A percentile compares a stretch with the other conserved stretches of the same genome.
Evolutionary conservation across 306 rosid species (phyloP).

Genomic region (Styphnolobium japonicum): DNA sequence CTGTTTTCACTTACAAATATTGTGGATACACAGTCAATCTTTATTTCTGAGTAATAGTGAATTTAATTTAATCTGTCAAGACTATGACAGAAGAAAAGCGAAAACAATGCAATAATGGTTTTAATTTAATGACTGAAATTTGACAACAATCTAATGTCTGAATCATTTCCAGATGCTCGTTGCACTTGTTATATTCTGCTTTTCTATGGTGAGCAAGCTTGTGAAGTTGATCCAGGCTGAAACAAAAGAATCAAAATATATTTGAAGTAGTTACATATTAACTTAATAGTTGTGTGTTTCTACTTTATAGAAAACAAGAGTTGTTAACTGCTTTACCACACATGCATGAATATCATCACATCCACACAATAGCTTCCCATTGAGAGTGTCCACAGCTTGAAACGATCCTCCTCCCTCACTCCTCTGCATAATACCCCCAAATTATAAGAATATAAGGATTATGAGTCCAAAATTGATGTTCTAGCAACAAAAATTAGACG

Average conservation of each 20-base stretch:
- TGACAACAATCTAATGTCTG: background rate
- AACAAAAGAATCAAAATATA: background rate
- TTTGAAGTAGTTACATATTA: background rate
- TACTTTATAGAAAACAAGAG: background rate
- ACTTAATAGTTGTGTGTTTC: background rate
- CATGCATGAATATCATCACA: slow-evolving; percentile 72
- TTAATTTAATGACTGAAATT: background rate
- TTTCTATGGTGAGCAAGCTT: slow-evolving; percentile 30
- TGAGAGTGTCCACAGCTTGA: slow-evolving; percentile 69
- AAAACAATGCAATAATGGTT: background rate
- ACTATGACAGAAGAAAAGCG: too few species aligned
- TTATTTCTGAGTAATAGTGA: too few species aligned
- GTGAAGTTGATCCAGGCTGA: slow-evolving; percentile 57
- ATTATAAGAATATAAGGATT: background rate
- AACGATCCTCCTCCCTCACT: slow-evolving; percentile 89
- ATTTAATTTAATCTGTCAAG: too few species aligned
- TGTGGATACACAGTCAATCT: too few species aligned
- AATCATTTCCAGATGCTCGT: background rate
- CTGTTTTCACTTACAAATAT: too few species aligned
- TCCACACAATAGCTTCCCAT: slow-evolving; percentile 74
- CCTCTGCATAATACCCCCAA: slow-evolving; percentile 43
- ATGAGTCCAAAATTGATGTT: background rate
- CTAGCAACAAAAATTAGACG: background rate
- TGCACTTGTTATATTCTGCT: background rate
- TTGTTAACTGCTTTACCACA: slow-evolving; percentile 37